phyloP scores from a whole-genome alignment of 164 flowering plant species.

The Magnolia kwangsiensis region DNA sequence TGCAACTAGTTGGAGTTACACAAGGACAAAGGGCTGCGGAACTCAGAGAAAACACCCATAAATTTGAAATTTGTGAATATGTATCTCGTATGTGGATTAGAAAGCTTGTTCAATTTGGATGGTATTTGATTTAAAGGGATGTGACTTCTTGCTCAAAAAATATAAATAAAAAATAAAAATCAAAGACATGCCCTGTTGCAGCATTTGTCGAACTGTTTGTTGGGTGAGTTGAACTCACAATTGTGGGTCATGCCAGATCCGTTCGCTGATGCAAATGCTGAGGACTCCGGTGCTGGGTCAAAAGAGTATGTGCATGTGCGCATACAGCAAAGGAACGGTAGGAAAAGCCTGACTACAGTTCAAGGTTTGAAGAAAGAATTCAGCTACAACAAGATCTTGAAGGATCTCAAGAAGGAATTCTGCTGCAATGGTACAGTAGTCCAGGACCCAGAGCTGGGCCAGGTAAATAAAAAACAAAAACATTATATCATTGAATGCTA shows the following conservation, averaged over 20 bases:
- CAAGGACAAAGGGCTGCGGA: no score
- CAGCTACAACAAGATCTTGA: conserved; percentile 71
- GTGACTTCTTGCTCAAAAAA: no score
- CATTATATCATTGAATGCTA: no score
- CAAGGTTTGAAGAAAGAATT: conserved; percentile 60
- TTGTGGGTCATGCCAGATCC: conserved; percentile 35
- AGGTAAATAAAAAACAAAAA: conserved; percentile 10
- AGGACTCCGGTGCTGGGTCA: conserved; percentile 41
- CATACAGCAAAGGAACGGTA: conserved; percentile 79
- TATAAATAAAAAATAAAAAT: no score
- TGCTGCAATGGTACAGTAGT: conserved; percentile 83
- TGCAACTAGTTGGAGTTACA: no score
- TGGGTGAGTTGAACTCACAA: not conserved
- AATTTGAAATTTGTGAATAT: no score
- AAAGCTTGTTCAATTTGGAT: no score
- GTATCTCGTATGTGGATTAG: no score
- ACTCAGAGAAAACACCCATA: no score
- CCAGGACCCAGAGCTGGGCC: conserved; percentile 60
- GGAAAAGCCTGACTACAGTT: conserved; percentile 70
- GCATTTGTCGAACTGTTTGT: no score
- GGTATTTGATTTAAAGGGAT: no score
- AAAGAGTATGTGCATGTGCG: conserved; percentile 79
- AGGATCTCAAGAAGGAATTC: conserved; percentile 63
- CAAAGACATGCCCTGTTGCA: no score
- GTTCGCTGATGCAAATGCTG: conserved; percentile 55